Base-by-base conservation (phyloP, 2,329 filamentous ascomycete species). In the Paecilomyces formosus region DNA sequence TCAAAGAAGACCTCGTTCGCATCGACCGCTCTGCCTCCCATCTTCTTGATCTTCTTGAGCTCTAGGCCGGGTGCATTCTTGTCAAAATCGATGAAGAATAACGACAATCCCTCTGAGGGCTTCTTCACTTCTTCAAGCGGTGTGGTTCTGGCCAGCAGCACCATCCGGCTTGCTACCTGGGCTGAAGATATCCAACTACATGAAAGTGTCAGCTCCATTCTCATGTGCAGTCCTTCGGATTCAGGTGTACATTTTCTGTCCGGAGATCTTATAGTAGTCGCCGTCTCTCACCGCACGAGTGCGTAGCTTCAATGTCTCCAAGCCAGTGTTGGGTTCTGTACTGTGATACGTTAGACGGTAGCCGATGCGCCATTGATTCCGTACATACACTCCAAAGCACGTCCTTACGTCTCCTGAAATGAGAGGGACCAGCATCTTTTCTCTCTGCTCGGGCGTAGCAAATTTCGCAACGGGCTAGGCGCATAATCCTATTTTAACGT, bases 1-100 rank as follows among this genome's bases (percentile, higher is more conserved):
- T 94, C 89, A 69, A 95, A 94, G 72, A 95, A 95, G 1, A 95
- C 87, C 68, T 94, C 89, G 64, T 95, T 95, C 0, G 90, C 89
- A 66, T 94, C 90, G 1, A 95, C 85, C 0, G 89, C 89, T 12
- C 89, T 79, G 0, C 89, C 88, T 8, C 91, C 91, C 89, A 95
- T 94, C 72, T 95, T 95, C 72, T 84, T 86, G 65, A 95, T 95
- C 67, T 78, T 84, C 51, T 84, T 84, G 68, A 94, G 77, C 9
- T 88, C 83, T 1, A 93, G 76, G 0, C 83, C 83, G 0, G 87
- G 81, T 3, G 81, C 75, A 0, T 69, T 68, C 22, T 81, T 81
- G 69, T 93, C 84, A 3, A 95, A 80, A 59, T 90, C 85, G 59
- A 95, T 90, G 67, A 87, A 94, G 72, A 95, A 93, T 30, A 95